phyloP scores from a whole-genome alignment of 345 rosid species.

The Gossypium bickii region DNA sequence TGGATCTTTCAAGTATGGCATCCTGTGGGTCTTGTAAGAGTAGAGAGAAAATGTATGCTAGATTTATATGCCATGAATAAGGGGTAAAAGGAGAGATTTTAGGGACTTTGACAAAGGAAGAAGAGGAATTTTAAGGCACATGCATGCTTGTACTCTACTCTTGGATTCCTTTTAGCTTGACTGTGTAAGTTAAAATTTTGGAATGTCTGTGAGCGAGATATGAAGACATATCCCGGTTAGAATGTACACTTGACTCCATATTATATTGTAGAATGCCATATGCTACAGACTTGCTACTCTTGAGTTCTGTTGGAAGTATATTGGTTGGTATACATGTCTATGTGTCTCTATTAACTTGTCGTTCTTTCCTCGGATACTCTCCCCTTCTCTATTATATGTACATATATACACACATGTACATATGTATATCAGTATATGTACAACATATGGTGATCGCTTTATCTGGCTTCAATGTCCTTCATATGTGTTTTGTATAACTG shows the following conservation, averaged over 20 bases:
- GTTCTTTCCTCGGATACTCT: neutral
- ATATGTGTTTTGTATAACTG: neutral
- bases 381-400: too few species aligned
- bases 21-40: neutral
- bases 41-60: neutral
- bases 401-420: too few species aligned
- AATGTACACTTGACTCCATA: neutral
- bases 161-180: neutral
- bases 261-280: neutral
- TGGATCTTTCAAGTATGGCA: neutral
- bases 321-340: neutral
- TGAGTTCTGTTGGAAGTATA: neutral
- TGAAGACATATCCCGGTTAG: neutral
- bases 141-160: neutral
- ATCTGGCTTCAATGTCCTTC: neutral
- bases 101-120: neutral
- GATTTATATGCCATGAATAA: neutral
- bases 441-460: neutral
- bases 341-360: neutral
- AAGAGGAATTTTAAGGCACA: neutral
- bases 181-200: neutral
- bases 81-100: conserved; percentile 3
- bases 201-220: neutral
- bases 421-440: too few species aligned
- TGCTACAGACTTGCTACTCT: neutral